Evolutionary conservation across 768 basidiomycete species (phyloP), one percentile per base, ranked within the genome.

Genomic region (Pleurotus salmoneostramineus): DNA sequence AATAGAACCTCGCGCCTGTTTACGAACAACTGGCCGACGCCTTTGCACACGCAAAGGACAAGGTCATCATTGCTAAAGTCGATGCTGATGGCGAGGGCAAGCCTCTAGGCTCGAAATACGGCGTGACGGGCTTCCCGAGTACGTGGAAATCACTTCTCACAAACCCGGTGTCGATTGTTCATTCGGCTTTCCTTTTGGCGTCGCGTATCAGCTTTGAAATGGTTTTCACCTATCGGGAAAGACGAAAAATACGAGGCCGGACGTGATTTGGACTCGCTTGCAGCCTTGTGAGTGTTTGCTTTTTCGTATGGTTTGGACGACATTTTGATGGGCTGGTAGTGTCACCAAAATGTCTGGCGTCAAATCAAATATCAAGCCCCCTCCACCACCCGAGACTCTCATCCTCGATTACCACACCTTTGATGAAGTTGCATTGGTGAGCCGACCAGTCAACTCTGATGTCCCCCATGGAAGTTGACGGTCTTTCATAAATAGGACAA

Each of bases 1-100:
- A 55, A 42, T 55, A 93, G 92, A 93, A 82, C 74, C 88, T 96
- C 59, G 95, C 93, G 0, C 95, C 95, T 3, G 71, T 75, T 0
- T 98, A 92, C 62, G 95, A 96, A 69, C 80, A 95, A 68, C 83
- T 98, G 31, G 95, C 87, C 32, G 90, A 96, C 65, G 89, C 89
- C n/a, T 98, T 85, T 67, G 73, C 81, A 3, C 82, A 88, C 56
- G 83, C 80, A 54, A 88, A 88, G 61, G 87, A 93, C 66, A 92
- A 91, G 68, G 89, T 98, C 17, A 65, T 92, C 51, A 83, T 98
- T 63, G 95, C 93, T 55, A 96, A 96, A 68, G 87, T 95, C 8
- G 94, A 98, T 63, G 94, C 94, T 1, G 95, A 98, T 66, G 93
- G 93, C 50, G 87, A 69, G 43, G 95, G 94, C 50, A 87, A 85